Conservation (phyloP, 2,329 filamentous ascomycete genomes). For the Cyphellophora europaea region DNA sequence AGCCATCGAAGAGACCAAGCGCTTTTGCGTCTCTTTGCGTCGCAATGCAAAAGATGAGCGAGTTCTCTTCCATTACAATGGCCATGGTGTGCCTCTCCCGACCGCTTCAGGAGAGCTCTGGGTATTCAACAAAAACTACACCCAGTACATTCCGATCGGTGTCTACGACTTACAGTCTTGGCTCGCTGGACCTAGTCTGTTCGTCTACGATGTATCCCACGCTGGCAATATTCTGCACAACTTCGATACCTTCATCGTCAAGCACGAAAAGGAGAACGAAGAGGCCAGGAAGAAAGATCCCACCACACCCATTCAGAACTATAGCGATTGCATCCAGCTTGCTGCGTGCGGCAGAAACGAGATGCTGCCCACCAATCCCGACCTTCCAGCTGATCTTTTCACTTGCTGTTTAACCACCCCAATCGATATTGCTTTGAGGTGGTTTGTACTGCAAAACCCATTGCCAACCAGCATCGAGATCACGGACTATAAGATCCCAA, state of each 20-base stretch:
- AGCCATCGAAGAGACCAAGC: constrained; percentile 93
- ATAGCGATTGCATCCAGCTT: constrained; percentile 82
- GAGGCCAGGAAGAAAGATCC: constrained; percentile 69
- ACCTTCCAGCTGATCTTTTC: constrained; percentile 88
- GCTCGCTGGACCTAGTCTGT: constrained; percentile 90
- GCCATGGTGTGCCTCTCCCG: constrained; percentile 91
- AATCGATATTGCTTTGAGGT: constrained; percentile 93
- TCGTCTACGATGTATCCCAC: constrained; percentile 96
- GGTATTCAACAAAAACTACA: constrained; percentile 99
- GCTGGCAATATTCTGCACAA: constrained; percentile 92
- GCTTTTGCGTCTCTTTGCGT: constrained; percentile 83
- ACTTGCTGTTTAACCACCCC: constrained; percentile 93
- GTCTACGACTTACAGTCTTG: constrained; percentile 91
- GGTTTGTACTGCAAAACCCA: constrained; percentile 91
- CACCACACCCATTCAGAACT: constrained; percentile 51
- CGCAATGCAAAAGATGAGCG: constrained; percentile 92
- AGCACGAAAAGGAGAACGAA: constrained; percentile 82
- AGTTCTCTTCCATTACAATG: constrained; percentile 97
- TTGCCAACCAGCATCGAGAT: constrained; percentile 58
- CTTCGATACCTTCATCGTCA: constrained; percentile 88
- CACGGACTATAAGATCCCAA: constrained; percentile 68
- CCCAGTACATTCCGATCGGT: constrained; percentile 95
- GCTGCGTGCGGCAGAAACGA: constrained; percentile 87
- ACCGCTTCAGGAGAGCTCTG: constrained; percentile 95
- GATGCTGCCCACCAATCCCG: constrained; percentile 87